Evolutionary conservation across 768 basidiomycete genomes (phyloP), one percentile per base, ranked within the genome.

Genomic region (Cyclocybe aegerita): DNA sequence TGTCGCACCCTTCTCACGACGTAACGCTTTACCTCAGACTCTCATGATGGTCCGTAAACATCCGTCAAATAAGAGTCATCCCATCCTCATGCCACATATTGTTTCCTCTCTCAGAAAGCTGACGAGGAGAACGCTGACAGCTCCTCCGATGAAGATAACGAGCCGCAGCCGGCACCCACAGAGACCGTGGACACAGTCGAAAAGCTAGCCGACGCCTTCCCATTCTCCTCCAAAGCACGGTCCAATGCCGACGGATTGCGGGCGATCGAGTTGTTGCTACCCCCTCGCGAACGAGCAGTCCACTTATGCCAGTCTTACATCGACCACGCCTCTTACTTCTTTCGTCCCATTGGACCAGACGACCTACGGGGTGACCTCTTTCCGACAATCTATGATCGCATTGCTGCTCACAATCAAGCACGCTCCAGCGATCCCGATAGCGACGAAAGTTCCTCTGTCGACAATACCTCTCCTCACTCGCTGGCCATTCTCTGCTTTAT

Each of bases 401-500:
- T 55, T 41, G 46, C 48, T n/a, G 46, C 49, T 7, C 53, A 49
- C 34, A 52, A 36, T 30, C 32, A 40, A n/a, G 12, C 30, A 29
- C 9, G 40, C 39, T 10, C 37, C 39, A 7, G 40, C 38, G 46
- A 35, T 38, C 29, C 32, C n/a, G 43, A 48, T 39, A 44, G 34
- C 7, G 32, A 15, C 10, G 42, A 47, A 30, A 53, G 35, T 16
- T 47, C 49, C 0, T 51, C 41, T 35, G 49, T 33, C 35, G 36
- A 4, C 17, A 43, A 49, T 8, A 47, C 65, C 8, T 59, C 66
- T 17, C 69, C 78, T 1, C 87, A 83, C 61, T 70, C 73, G 7
- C 72, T 86, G 17, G 77, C 82, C 0, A 73, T 76, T 32, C 51
- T 81, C 23, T 86, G 73, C 64, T 82, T 85, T 63, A 56, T 84